Evolutionary conservation across 2,329 filamentous ascomycete genomes (phyloP).

Genomic region (Hymenoscyphus infarciens): DNA sequence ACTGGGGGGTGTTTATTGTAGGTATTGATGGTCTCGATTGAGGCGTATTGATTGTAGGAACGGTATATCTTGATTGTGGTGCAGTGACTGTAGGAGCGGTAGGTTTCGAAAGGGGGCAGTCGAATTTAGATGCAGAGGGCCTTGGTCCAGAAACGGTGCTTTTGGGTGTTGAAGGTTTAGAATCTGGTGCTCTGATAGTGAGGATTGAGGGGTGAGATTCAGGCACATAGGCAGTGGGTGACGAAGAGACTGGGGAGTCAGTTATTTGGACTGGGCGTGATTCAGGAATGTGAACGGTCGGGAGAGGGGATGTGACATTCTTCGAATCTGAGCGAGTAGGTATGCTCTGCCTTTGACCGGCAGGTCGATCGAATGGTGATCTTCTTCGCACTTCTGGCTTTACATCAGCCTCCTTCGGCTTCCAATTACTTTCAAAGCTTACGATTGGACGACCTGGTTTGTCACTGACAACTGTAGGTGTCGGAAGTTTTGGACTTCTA

Average conservation of each 20-base stretch:
- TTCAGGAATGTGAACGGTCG: slow-evolving; percentile 40
- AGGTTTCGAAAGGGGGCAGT: slow-evolving; percentile 1
- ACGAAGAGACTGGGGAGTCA: slow-evolving; percentile 36
- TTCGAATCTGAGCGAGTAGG: slow-evolving; percentile 29
- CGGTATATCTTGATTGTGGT: slow-evolving; percentile 18
- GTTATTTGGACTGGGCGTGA: slow-evolving; percentile 46
- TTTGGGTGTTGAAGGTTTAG: slow-evolving; percentile 18
- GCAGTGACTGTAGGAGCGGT: neutral
- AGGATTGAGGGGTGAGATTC: slow-evolving; percentile 33
- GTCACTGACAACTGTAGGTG: slow-evolving; percentile 87
- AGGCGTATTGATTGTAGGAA: slow-evolving; percentile 51
- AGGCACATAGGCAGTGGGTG: slow-evolving; percentile 51
- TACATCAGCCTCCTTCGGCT: slow-evolving; percentile 62
- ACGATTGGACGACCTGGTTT: slow-evolving; percentile 89
- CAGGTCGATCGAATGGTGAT: slow-evolving; percentile 30
- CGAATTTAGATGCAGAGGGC: slow-evolving; percentile 24
- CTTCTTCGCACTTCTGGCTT: slow-evolving; percentile 50
- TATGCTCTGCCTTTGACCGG: slow-evolving; percentile 29
- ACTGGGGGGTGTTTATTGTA: slow-evolving; percentile 46
- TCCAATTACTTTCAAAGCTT: slow-evolving; percentile 88
- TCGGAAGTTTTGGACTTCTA: slow-evolving; percentile 81
- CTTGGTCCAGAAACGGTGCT: slow-evolving; percentile 21
- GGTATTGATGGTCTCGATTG: slow-evolving; percentile 31
- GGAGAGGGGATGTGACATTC: slow-evolving; percentile 32
- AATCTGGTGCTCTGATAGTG: slow-evolving; percentile 15